Evolutionary conservation across 495 filamentous ascomycete genomes (phyloP).

Genomic region (Podospora comata): DNA sequence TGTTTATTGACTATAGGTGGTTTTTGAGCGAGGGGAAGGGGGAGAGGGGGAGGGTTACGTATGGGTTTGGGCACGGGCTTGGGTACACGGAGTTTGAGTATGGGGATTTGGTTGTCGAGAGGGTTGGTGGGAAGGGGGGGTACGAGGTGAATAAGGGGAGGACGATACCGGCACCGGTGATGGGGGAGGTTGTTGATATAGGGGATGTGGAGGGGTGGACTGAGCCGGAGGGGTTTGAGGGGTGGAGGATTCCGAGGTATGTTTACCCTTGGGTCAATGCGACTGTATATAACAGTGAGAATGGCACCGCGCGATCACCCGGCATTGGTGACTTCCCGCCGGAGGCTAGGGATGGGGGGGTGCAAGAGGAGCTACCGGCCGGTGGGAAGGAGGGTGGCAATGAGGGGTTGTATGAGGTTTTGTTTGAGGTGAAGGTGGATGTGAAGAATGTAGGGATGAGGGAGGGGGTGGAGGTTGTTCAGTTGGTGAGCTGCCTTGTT

Average conservation of each 20-base stretch:
- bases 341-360: constrained; percentile 58
- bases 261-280: constrained; percentile 40
- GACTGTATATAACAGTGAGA: constrained; percentile 22
- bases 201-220: constrained; percentile 11
- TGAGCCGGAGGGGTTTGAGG: constrained; percentile 37
- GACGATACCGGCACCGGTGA: neutral
- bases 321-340: constrained; percentile 51
- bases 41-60: constrained; percentile 31
- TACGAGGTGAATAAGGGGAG: too few species aligned
- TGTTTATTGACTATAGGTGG: constrained; percentile 53
- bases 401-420: constrained; percentile 48
- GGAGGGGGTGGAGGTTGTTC: constrained; percentile 55
- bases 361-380: constrained; percentile 64
- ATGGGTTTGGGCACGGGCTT: constrained; percentile 50
- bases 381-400: constrained; percentile 80
- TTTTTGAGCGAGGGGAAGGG: constrained; percentile 25
- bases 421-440: constrained; percentile 44
- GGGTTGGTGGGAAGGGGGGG: too few species aligned
- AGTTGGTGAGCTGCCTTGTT: constrained; percentile 41
- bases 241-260: constrained; percentile 34
- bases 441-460: constrained; percentile 54
- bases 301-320: constrained; percentile 28
- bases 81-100: constrained; percentile 42
- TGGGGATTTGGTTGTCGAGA: constrained; percentile 20
- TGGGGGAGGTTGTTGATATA: neutral